Percentiles rank a stretch among this genome's conserved stretches.
Conservation (phyloP, 129 eudicot genomes). For the Arctium lappa region DNA sequence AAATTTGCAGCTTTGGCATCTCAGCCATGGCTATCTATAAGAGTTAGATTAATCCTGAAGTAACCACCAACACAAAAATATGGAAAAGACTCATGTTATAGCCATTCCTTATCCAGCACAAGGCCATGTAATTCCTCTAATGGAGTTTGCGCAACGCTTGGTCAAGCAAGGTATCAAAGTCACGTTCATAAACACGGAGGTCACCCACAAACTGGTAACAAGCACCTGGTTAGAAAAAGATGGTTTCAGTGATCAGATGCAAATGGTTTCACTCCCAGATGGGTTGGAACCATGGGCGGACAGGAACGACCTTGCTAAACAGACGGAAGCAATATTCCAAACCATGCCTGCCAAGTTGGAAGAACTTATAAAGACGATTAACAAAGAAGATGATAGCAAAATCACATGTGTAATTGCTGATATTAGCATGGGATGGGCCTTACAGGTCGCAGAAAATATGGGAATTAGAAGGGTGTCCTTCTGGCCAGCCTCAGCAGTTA, state of each 20-base stretch:
- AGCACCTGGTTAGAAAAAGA: conserved; percentile 23
- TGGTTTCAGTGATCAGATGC: conserved; percentile 9
- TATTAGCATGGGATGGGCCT: conserved; percentile 24
- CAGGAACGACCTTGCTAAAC: background rate
- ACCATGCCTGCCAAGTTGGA: conserved; percentile 27
- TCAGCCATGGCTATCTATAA: conserved; percentile 13
- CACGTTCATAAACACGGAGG: conserved; percentile 38
- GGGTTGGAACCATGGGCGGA: conserved; percentile 37
- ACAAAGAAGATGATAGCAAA: conserved; percentile 13
- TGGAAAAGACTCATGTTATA: conserved; percentile 22
- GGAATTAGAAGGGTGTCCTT: conserved; percentile 33
- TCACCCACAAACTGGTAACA: conserved; percentile 14
- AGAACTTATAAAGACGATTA: conserved; percentile 27
- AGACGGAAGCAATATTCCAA: conserved; percentile 5
- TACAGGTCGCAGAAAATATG: conserved; percentile 26
- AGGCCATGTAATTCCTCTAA: conserved; percentile 54
- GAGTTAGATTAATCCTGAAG: background rate
- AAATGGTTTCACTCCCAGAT: conserved; percentile 34
- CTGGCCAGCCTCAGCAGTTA: conserved; percentile 25
- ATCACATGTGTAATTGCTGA: conserved; percentile 47
- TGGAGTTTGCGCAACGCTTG: conserved; percentile 35
- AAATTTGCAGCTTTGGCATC: conserved; percentile 12
- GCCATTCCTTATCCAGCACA: conserved; percentile 56
- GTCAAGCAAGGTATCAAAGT: conserved; percentile 43
- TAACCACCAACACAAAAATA: conserved; percentile 1